Percentiles rank a stretch among this genome's conserved stretches.
These are phyloP conservation scores for Monilinia fructicola DNA, from an alignment of 2,329 filamentous ascomycete species.

Conservation along the genomic window DNA sequence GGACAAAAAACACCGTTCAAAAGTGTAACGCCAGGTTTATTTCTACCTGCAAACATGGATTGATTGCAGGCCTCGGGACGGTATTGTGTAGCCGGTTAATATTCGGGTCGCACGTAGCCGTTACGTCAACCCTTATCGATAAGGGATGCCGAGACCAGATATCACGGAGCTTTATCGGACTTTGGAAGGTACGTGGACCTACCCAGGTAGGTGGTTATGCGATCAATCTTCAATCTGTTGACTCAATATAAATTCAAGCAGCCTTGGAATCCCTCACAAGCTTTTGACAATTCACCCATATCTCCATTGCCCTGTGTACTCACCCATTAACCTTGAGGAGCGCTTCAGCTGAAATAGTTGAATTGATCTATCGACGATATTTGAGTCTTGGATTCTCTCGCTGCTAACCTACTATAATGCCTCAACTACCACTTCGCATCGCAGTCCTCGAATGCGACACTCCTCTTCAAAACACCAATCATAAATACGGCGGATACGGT, in stretches of 20 bases:
- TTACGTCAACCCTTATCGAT: neutral
- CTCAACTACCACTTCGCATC: slow-evolving; percentile 46
- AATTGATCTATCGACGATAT: too few species aligned
- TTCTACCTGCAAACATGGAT: neutral
- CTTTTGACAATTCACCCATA: neutral
- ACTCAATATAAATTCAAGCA: slow-evolving; percentile 13
- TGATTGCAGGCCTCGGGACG: neutral
- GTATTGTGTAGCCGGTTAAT: neutral
- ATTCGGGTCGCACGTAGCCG: neutral
- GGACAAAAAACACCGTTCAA: too few species aligned
- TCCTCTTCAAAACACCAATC: slow-evolving; percentile 62
- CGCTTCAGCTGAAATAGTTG: too few species aligned
- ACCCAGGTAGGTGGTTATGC: too few species aligned
- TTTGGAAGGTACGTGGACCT: too few species aligned
- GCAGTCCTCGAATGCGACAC: slow-evolving; percentile 88
- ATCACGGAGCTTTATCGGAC: slow-evolving; percentile 6
- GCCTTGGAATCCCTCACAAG: neutral
- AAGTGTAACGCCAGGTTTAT: neutral
- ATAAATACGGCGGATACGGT: slow-evolving; percentile 70
- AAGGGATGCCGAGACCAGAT: neutral
- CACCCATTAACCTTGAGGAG: neutral
- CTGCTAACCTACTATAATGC: slow-evolving; percentile 20
- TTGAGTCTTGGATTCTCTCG: neutral
- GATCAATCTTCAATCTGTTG: neutral
- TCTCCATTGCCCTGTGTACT: neutral